Base-by-base conservation (phyloP, 1,284 basidiomycete species). In the Exobasidium cylindrosporum region DNA sequence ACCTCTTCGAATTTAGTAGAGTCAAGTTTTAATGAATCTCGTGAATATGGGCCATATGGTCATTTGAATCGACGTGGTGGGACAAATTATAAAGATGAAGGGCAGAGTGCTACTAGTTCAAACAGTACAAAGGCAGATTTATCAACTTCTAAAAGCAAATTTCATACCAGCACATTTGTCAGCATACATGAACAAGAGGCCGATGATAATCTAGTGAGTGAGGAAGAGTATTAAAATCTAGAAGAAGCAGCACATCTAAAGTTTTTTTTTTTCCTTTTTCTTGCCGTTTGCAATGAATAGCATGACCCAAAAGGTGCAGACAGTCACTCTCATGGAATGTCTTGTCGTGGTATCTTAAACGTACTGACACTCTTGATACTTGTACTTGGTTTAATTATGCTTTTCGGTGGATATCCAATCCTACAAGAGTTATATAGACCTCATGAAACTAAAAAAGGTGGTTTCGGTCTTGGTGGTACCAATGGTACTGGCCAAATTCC, bases 381-480 rank as follows among this genome's bases (percentile, higher is more conserved):
- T 44, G 70, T 66, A 0, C 50, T 64, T 21, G 69, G 56, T 31
- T 58, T 79, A 29, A 31, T 79, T 32, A 73, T 71, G 68, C 66
- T 79, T 35, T 79, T 79, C 62, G 69, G 70, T 17, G 77, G 77
- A 17, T 79, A 79, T 49, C 77, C 77, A 4, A 68, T 79, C 29
- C 58, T 74, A 7, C 70, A 74, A 54, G 67, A 78, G 30, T 50
- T 74, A 31, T 58, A 61, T 4, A 46, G 70, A 40, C 57, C 71
- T 69, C 40, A 68, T 66, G 55, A 56, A 55, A 44, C 52, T 61
- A 74, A 65, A n/a, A 65, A 67, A 57, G 52, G 58, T 4, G 49
- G 23, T 23, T 28, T 40, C n/a, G 54, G 35, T 35, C 28, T 62
- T n/a, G 53, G 54, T 17, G 63, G 89, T 69, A 84, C 59, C 3